Evolutionary conservation across 2,329 filamentous ascomycete species (phyloP).

Genomic region (Colletotrichum sp.): DNA sequence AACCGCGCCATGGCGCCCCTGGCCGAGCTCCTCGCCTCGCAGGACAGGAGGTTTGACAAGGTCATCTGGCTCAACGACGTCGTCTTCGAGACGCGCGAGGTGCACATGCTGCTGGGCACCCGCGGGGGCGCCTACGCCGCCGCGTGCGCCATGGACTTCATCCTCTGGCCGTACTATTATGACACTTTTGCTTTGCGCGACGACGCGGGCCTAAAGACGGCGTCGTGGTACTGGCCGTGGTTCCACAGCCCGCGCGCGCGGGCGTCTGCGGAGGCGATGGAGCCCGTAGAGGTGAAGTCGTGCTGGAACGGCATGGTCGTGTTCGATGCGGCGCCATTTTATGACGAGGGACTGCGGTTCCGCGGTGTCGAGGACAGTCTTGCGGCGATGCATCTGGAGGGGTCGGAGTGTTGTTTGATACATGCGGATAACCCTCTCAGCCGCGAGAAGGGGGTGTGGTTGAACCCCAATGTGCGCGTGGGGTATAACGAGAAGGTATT

Average conservation of each 20-base stretch:
- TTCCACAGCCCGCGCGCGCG: conserved; percentile 50
- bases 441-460: conserved; percentile 48
- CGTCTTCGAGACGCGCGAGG: conserved; percentile 57
- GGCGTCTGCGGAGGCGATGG: conserved; percentile 48
- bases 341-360: conserved; percentile 54
- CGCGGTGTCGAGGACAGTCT: conserved; percentile 67
- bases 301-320: conserved; percentile 66
- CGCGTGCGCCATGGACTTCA: conserved; percentile 66
- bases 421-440: conserved; percentile 61
- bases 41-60: conserved; percentile 50
- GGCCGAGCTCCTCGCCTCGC: conserved; percentile 44
- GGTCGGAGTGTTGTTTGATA: conserved; percentile 67
- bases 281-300: conserved; percentile 63
- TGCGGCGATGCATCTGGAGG: conserved; percentile 58
- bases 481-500: conserved; percentile 52
- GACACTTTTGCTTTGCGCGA: conserved; percentile 54
- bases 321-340: conserved; percentile 40
- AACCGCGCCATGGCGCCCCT: conserved; percentile 69
- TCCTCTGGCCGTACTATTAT: conserved; percentile 51
- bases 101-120: conserved; percentile 58
- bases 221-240: conserved; percentile 63
- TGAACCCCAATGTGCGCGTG: conserved; percentile 62
- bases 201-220: conserved; percentile 53
- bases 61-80: conserved; percentile 68
- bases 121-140: conserved; percentile 61